Evolutionary conservation across 257 asterid species (phyloP).

Genomic region (Striga asiatica): DNA sequence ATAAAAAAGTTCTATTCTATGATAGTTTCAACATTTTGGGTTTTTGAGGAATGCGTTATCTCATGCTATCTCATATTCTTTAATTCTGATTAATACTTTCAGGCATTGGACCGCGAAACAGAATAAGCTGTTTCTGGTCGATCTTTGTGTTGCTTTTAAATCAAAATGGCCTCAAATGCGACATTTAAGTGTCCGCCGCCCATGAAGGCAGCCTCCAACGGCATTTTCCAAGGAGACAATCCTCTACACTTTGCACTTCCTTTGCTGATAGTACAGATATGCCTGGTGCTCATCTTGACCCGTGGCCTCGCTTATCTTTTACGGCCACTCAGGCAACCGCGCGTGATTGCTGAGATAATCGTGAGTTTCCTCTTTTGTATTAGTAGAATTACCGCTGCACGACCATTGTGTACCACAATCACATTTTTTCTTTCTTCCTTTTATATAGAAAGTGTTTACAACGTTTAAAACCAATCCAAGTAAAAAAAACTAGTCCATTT

Average conservation of each 20-base stretch:
- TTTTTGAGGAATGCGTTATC: neutral
- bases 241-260: slow-evolving; percentile 73
- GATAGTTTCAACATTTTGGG: neutral
- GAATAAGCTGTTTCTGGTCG: neutral
- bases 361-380: slow-evolving; percentile 27
- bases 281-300: slow-evolving; percentile 48
- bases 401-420: neutral
- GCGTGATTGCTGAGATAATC: slow-evolving; percentile 72
- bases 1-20: neutral
- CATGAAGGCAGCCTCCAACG: slow-evolving; percentile 72
- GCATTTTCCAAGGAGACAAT: slow-evolving; percentile 65
- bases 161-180: slow-evolving; percentile 29
- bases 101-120: slow-evolving; percentile 11
- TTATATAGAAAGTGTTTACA: no score
- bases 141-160: neutral
- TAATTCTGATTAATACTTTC: slow-evolving; percentile 11
- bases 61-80: neutral
- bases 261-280: slow-evolving; percentile 52
- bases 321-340: slow-evolving; percentile 62
- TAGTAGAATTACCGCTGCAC: neutral
- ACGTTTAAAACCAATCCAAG: no score
- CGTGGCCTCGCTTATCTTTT: slow-evolving; percentile 53
- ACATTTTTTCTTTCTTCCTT: neutral
- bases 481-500: no score
- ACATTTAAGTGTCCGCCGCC: slow-evolving; percentile 36